phyloP scores from a whole-genome alignment of 331 rosid species.

The Rosa hybrid region DNA sequence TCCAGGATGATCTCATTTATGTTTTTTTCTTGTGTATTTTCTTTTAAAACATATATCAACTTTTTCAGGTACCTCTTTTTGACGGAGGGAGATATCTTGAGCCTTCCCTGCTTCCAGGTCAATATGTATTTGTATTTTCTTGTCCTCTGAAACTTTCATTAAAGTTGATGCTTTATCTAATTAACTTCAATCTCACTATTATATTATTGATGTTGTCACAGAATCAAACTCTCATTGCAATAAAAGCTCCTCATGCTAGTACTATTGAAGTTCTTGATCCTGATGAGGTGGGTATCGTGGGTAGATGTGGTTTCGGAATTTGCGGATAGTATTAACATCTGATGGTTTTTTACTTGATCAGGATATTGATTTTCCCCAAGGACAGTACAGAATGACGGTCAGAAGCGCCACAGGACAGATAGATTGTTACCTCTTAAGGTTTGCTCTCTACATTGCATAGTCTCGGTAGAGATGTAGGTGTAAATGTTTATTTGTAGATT shows the following conservation, averaged over 20 bases:
- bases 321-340: conserved; percentile 19
- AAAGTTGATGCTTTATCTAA: conserved; percentile 10
- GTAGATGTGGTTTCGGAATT: conserved; percentile 32
- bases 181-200: conserved; percentile 30
- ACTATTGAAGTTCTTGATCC: conserved; percentile 83
- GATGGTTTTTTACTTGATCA: conserved; percentile 37
- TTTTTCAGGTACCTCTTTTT: conserved; percentile 55
- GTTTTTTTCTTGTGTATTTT: conserved; percentile 8
- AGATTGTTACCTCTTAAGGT: conserved; percentile 73
- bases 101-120: conserved; percentile 80
- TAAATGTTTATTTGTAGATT: not conserved
- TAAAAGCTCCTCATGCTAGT: conserved; percentile 81
- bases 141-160: conserved; percentile 2
- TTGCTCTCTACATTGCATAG: not conserved
- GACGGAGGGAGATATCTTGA: conserved; percentile 60
- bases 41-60: conserved; percentile 20
- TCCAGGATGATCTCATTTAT: not conserved
- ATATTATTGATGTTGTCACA: conserved; percentile 31
- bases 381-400: conserved; percentile 65
- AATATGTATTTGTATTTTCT: conserved; percentile 6
- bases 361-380: conserved; percentile 60
- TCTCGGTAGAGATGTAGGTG: not conserved
- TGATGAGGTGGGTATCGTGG: conserved; percentile 56
- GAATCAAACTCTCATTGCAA: conserved; percentile 71
- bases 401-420: conserved; percentile 81